Conservation (phyloP, 2,329 filamentous ascomycete species). For the Neurospora crassa region DNA sequence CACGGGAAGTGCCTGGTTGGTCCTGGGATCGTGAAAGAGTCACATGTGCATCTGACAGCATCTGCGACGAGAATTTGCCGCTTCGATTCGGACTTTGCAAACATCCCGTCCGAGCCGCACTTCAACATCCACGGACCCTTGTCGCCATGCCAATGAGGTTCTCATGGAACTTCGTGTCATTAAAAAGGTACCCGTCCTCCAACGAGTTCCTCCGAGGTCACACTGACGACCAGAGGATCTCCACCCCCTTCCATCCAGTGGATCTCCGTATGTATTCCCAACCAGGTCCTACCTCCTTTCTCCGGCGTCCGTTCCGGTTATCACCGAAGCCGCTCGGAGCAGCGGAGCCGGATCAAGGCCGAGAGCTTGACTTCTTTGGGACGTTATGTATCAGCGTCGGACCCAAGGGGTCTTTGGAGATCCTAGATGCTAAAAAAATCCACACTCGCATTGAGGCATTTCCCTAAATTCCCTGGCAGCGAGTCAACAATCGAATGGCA, state of each 20-base stretch:
- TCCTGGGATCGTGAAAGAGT: slow-evolving; percentile 3
- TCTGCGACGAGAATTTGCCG: slow-evolving; percentile 15
- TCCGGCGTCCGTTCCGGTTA: background rate
- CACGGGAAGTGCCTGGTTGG: background rate
- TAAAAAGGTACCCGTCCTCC: background rate
- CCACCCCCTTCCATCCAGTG: background rate
- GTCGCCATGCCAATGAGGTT: background rate
- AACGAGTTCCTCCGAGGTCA: background rate
- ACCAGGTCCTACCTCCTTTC: background rate
- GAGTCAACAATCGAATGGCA: background rate
- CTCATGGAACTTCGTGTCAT: background rate
- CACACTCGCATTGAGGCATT: background rate
- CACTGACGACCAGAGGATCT: background rate
- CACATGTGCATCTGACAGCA: slow-evolving; percentile 10
- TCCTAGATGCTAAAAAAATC: background rate
- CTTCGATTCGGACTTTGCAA: slow-evolving; percentile 8
- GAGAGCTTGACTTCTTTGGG: background rate
- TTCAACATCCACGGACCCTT: background rate
- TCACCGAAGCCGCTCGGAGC: background rate
- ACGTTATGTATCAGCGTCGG: background rate
- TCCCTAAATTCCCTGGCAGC: background rate
- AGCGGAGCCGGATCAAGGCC: background rate
- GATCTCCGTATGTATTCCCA: background rate
- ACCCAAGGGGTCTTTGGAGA: background rate
- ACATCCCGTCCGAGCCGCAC: slow-evolving; percentile 1